Base-by-base conservation (phyloP, 495 filamentous ascomycete species). In the Astrothelium subdiscretum region DNA sequence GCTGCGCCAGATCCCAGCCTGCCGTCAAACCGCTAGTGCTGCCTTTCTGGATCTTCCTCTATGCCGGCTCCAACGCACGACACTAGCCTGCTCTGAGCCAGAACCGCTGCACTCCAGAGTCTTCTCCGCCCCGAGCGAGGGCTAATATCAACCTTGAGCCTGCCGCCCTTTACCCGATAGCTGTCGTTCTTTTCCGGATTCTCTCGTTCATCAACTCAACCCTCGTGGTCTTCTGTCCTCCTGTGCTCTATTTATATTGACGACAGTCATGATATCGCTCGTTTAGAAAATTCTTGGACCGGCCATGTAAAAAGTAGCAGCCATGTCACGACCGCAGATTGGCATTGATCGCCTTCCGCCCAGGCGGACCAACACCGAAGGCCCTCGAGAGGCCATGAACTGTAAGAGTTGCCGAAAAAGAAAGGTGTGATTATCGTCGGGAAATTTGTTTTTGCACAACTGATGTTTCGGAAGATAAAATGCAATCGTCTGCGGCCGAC, bases 391-490 rank as follows among this genome's bases (percentile, higher is more conserved):
- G 76, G 86, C 88, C 22, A 95, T 95, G 90, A 95, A 95, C 73
- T 95, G 90, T 83, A 92, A 95, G 72, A 91, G 87, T 26, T 95
- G 90, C 78, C 84, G 90, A 66, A 95, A 92, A 72, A 81, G 90
- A 69, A 95, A 95, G 79, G 88, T 90, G 59, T 2, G 61, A 58
- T 59, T 40, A 38, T 54, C 12, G 24, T n/a, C 11, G 15, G 54
- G 29, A 22, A 42, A 32, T 42, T 42, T 59, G 12, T 40, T 29
- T 11, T 44, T 20, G 1, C 15, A 20, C 43, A 27, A 32, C 51
- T 38, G 32, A 40, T 42, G 31, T 59, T 42, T 24, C 66, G 69
- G 60, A 71, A 90, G 89, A 92, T 92, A 78, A 95, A 95, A 75
- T 95, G 90, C 75, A 92, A 91, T 75, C 87, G 90, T 20, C 72